A percentile compares a stretch with the other conserved stretches of the same genome.
phyloP scores from a whole-genome alignment of 495 filamentous ascomycete species.

The Hypoxylon subgilvum region DNA sequence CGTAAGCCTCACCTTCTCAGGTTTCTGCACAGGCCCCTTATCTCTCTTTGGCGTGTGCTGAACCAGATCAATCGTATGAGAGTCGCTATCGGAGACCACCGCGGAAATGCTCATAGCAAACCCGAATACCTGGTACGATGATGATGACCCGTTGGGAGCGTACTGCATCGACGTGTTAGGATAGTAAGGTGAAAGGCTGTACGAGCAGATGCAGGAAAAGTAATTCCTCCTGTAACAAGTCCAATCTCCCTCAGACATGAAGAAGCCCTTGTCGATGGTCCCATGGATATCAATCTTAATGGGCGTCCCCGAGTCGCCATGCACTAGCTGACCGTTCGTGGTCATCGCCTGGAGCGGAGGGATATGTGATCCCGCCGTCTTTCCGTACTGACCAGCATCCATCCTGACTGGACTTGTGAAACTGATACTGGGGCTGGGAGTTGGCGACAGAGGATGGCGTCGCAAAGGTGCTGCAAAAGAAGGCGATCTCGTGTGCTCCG shows the following conservation, averaged over 20 bases:
- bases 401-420: slow-evolving; percentile 54
- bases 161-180: slow-evolving; percentile 50
- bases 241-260: slow-evolving; percentile 84
- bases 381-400: slow-evolving; percentile 51
- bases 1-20: slow-evolving; percentile 71
- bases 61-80: slow-evolving; percentile 83
- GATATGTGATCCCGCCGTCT: slow-evolving; percentile 49
- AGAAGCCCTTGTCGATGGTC: slow-evolving; percentile 92
- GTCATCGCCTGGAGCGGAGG: slow-evolving; percentile 67
- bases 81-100: slow-evolving; percentile 77
- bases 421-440: slow-evolving; percentile 51
- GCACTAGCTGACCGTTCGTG: slow-evolving; percentile 62
- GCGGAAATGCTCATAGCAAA: slow-evolving; percentile 90
- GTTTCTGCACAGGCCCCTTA: slow-evolving; percentile 82
- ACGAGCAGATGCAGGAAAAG: slow-evolving; percentile 86
- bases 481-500: slow-evolving; percentile 58
- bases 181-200: slow-evolving; percentile 62
- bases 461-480: slow-evolving; percentile 52
- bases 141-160: slow-evolving; percentile 42
- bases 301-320: slow-evolving; percentile 54
- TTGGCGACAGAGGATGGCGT: slow-evolving; percentile 60
- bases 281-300: slow-evolving; percentile 81
- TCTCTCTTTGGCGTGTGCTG: slow-evolving; percentile 96
- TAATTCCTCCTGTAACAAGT: slow-evolving; percentile 97
- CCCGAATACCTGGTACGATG: slow-evolving; percentile 60